These are phyloP conservation scores for Straminergon stramineum DNA, from an alignment of 225 moss, liverwort and hornwort genomes.

Conservation along the genomic window DNA sequence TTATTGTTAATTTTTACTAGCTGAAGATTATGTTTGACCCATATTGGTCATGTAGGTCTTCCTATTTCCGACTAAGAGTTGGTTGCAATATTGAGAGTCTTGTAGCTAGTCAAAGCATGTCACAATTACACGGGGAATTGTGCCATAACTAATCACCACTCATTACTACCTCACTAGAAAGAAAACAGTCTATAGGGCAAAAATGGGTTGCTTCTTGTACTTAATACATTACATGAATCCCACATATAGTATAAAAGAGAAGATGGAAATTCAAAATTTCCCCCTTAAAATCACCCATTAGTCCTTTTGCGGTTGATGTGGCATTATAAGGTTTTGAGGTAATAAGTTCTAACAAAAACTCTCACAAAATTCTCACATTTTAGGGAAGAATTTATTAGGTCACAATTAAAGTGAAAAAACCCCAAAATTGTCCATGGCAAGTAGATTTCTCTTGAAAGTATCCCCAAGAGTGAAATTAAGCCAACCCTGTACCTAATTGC, in stretches of 20 bases:
- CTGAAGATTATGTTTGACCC: no score
- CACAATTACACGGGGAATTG: no score
- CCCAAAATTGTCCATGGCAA: rapidly evolving
- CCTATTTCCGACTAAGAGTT: no score
- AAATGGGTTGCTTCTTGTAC: no score
- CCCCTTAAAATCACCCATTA: background rate
- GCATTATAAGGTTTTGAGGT: rapidly evolving
- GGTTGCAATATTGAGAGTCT: no score
- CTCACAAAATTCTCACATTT: background rate
- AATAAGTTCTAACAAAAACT: background rate
- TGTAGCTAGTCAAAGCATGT: no score
- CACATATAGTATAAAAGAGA: no score
- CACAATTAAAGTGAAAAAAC: background rate
- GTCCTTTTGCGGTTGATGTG: rapidly evolving
- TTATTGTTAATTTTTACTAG: no score
- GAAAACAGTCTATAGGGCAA: no score
- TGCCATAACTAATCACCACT: no score
- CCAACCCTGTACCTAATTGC: rapidly evolving
- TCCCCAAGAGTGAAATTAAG: background rate
- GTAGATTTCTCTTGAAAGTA: background rate
- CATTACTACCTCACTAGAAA: no score
- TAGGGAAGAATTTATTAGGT: rapidly evolving
- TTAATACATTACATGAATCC: background rate
- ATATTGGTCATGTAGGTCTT: no score
- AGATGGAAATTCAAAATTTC: background rate